Conservation (phyloP, 78 protist genomes). For the Ministeria vibrans region DNA sequence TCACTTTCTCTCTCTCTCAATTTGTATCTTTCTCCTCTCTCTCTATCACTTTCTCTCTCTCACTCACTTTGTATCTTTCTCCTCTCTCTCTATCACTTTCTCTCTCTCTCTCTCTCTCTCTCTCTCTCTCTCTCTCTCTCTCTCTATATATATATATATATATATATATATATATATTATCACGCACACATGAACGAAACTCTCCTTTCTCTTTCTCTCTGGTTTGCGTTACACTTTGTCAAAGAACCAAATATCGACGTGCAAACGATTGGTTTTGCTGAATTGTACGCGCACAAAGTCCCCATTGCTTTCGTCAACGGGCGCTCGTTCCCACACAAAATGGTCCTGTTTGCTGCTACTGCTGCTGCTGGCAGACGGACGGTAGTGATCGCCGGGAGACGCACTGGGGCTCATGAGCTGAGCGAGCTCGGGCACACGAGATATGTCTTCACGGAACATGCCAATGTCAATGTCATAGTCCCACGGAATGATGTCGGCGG, state of each 20-base stretch:
- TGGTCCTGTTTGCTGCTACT: not conserved
- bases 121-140: no score
- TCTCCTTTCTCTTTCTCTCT: not conserved
- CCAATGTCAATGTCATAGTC: conserved; percentile 14
- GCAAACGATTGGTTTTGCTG: not conserved
- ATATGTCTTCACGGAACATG: not conserved
- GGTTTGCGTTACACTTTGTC: not conserved
- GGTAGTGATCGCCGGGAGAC: no score
- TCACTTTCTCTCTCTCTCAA: no score
- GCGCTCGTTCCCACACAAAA: conserved; percentile 7
- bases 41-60: no score
- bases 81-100: no score
- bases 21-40: no score
- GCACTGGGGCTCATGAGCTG: no score
- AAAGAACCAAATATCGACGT: conserved; percentile 1
- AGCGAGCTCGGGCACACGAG: not conserved
- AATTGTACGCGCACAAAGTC: conserved; percentile 3
- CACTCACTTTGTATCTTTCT: no score
- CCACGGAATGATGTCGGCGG: conserved; percentile 7
- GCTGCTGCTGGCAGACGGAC: not conserved
- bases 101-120: no score
- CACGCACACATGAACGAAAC: not conserved
- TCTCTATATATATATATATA: no score
- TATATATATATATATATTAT: no score
- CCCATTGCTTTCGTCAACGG: no score